Conservation (phyloP, 2,329 filamentous ascomycete species). For the Diplodia intermedia region DNA sequence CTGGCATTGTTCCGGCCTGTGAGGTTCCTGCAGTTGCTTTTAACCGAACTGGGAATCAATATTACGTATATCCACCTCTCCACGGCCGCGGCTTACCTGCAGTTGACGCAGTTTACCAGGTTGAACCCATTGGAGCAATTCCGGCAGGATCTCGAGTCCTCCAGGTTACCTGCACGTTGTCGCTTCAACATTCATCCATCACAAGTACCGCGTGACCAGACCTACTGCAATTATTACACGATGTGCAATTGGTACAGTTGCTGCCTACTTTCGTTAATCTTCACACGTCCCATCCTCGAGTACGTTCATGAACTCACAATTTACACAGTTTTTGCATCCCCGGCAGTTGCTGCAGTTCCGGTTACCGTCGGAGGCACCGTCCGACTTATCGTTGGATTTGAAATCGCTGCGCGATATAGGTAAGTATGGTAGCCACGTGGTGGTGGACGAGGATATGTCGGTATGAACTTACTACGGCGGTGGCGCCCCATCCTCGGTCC, state of each 20-base stretch:
- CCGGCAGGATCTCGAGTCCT: background rate
- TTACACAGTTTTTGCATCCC: background rate
- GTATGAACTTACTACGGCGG: background rate
- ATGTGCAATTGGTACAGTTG: conserved; percentile 18
- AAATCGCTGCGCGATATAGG: background rate
- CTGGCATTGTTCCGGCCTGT: conserved; percentile 7
- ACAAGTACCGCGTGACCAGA: no score
- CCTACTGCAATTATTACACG: background rate
- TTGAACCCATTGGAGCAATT: conserved; percentile 19
- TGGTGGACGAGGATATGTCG: background rate
- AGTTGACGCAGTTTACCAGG: conserved; percentile 3
- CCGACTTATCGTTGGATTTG: no score
- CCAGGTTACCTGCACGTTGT: background rate
- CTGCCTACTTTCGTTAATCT: background rate
- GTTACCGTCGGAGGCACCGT: background rate
- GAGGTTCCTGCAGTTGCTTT: conserved; percentile 23
- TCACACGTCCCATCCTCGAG: background rate
- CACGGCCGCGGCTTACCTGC: background rate
- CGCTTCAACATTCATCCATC: no score
- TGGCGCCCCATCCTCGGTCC: background rate
- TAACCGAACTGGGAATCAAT: background rate
- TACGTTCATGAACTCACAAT: background rate
- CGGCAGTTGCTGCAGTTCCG: conserved; percentile 17
- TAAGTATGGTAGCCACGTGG: background rate
- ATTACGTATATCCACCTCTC: background rate